Conservation (phyloP, 345 rosid genomes). For the Nephelium lappaceum region DNA sequence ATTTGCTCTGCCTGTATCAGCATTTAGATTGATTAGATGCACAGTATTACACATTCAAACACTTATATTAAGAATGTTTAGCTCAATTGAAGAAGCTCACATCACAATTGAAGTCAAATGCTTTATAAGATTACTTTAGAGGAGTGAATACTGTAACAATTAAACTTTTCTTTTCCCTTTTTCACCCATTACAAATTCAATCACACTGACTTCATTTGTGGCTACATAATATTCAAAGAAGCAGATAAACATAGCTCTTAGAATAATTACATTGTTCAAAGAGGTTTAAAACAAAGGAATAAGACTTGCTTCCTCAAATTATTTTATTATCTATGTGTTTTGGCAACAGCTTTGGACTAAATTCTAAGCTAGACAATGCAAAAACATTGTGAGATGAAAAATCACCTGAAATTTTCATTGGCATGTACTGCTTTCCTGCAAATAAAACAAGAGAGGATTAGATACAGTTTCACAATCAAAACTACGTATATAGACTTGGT, state of each 20-base stretch:
- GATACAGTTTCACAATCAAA: conserved; percentile 11
- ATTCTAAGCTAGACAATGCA: no score
- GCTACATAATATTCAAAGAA: background rate
- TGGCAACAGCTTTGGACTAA: no score
- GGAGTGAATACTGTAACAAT: background rate
- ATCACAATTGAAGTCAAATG: background rate
- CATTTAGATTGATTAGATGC: conserved; percentile 27
- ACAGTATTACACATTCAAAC: background rate
- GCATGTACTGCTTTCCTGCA: conserved; percentile 85
- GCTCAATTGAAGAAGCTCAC: background rate
- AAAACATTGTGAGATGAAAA: background rate
- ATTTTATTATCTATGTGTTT: no score
- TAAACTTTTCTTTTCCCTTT: background rate
- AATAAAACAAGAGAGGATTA: conserved; percentile 15
- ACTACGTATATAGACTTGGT: background rate
- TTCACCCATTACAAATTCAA: background rate
- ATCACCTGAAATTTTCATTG: conserved; percentile 82
- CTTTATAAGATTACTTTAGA: background rate
- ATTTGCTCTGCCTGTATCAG: conserved; percentile 86
- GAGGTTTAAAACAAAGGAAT: no score
- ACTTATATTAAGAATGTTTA: background rate
- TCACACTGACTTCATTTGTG: background rate
- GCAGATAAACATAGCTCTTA: background rate
- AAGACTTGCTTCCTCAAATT: no score
- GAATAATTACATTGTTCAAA: no score